Evolutionary conservation across 768 basidiomycete species (phyloP).

Genomic region (Kwoniella botswanensis): DNA sequence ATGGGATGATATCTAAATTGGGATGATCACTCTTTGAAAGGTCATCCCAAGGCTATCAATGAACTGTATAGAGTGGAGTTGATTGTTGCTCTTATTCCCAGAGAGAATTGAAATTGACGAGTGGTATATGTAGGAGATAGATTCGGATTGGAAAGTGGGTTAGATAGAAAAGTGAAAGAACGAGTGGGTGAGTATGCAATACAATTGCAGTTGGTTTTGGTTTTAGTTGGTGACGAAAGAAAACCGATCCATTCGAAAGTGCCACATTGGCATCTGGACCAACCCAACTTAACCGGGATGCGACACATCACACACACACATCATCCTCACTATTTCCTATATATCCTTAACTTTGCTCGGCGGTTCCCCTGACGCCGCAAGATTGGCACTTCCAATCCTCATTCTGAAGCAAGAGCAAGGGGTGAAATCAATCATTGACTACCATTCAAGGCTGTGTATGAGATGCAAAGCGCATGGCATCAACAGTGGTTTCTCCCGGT

Average conservation of each 20-base stretch:
- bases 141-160: neutral
- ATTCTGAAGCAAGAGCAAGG: neutral
- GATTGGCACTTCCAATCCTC: slow-evolving; percentile 17
- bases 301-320: slow-evolving; percentile 4
- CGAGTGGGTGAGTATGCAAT: neutral
- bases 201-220: neutral
- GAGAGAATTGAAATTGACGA: no score
- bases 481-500: neutral
- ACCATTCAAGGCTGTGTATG: neutral
- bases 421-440: neutral
- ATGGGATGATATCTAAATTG: neutral
- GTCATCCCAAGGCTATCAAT: neutral
- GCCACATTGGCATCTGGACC: slow-evolving; percentile 18
- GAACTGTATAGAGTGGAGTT: no score
- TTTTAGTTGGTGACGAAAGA: neutral
- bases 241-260: slow-evolving; percentile 16
- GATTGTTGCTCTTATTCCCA: no score
- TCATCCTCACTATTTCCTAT: neutral
- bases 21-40: neutral
- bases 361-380: slow-evolving; percentile 19
- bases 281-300: slow-evolving; percentile 7
- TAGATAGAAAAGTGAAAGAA: neutral
- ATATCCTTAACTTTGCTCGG: neutral
- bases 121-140: neutral
- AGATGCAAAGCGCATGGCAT: neutral